Conservation (phyloP, 345 rosid species). For the Populus deltoides region DNA sequence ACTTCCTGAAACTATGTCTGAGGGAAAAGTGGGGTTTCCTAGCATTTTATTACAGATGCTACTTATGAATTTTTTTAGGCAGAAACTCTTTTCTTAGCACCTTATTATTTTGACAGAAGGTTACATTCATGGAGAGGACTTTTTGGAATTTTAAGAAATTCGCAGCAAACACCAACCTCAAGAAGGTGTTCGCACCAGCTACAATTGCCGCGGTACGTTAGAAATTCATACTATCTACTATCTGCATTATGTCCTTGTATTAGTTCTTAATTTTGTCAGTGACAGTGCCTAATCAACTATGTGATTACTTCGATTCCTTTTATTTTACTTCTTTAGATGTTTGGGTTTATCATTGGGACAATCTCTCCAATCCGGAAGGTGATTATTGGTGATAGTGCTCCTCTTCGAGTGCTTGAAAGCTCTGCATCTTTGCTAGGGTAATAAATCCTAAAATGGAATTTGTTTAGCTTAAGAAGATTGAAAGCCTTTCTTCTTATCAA, state of each 20-base stretch:
- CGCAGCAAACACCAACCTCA: background rate
- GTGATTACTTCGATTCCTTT: background rate
- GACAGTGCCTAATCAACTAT: too few relatives aligned
- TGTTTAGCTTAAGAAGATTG: background rate
- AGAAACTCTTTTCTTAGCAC: background rate
- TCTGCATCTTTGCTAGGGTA: conserved; percentile 30
- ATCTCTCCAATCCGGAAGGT: conserved; percentile 22
- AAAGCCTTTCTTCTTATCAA: background rate
- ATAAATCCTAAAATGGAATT: background rate
- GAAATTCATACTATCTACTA: background rate
- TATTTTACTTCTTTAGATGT: conserved; percentile 10
- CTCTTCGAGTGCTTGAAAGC: conserved; percentile 31
- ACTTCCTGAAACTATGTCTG: background rate
- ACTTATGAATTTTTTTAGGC: background rate
- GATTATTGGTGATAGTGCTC: conserved; percentile 31
- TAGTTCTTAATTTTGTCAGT: too few relatives aligned
- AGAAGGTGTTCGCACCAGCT: background rate
- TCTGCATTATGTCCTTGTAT: too few relatives aligned
- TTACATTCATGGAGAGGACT: background rate
- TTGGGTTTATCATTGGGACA: conserved; percentile 21
- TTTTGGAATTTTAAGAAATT: background rate
- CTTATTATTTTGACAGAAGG: background rate
- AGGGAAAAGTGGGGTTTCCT: background rate
- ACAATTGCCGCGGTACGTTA: background rate
- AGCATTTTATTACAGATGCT: background rate